Percentiles rank a stretch among this genome's conserved stretches.
phyloP scores from a whole-genome alignment of 176 grass and related monocot species.

The Zoysia pacifica region DNA sequence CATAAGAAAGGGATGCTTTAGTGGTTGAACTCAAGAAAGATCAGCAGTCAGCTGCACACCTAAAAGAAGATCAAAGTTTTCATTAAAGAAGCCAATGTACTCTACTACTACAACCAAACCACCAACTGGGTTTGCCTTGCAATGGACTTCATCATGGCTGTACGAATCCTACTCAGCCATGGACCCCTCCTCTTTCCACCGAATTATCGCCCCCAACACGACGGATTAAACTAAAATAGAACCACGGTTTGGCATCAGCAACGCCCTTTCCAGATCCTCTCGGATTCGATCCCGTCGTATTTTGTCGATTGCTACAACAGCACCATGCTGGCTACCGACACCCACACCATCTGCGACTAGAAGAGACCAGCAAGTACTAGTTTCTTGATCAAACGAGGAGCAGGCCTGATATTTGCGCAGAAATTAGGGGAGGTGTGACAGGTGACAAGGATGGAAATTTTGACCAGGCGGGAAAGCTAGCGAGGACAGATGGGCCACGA shows the following conservation, averaged over 20 bases:
- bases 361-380: slow-evolving; percentile 13
- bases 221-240: neutral
- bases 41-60: slow-evolving; percentile 33
- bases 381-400: slow-evolving; percentile 10
- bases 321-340: slow-evolving; percentile 28
- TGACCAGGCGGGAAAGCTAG: slow-evolving; percentile 41
- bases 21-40: slow-evolving; percentile 40
- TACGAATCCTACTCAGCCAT: slow-evolving; percentile 40
- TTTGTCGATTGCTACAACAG: slow-evolving; percentile 34
- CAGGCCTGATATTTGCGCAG: neutral
- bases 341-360: neutral
- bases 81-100: slow-evolving; percentile 12
- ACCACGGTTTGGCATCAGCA: slow-evolving; percentile 1
- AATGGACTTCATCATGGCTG: slow-evolving; percentile 31
- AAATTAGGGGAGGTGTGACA: slow-evolving; percentile 7
- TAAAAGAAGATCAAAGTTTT: slow-evolving; percentile 33
- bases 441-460: slow-evolving; percentile 24
- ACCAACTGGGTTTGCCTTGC: slow-evolving; percentile 44
- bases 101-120: slow-evolving; percentile 26
- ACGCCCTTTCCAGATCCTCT: slow-evolving; percentile 30
- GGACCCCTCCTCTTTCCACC: slow-evolving; percentile 34
- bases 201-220: slow-evolving; percentile 5
- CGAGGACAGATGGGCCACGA: slow-evolving; percentile 54
- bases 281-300: slow-evolving; percentile 41
- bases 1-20: slow-evolving; percentile 35